These are phyloP conservation scores for Septoria linicola DNA, from an alignment of 2,329 filamentous ascomycete genomes.

Conservation along the genomic window DNA sequence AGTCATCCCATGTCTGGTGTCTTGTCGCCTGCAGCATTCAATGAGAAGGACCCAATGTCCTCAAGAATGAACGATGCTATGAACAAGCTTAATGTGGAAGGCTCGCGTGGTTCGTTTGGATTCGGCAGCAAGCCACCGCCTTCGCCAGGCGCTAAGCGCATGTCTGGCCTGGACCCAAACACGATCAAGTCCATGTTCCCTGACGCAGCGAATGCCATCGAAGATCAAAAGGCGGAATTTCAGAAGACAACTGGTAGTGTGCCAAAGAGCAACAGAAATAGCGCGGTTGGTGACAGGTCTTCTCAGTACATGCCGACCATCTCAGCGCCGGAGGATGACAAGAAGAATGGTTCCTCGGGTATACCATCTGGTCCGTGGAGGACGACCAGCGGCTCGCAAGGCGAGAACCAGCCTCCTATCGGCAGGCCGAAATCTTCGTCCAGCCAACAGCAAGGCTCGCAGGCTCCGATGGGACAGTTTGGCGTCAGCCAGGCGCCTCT, in stretches of 20 bases:
- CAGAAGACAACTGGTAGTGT: constrained; percentile 90
- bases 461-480: constrained; percentile 82
- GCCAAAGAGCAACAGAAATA: constrained; percentile 90
- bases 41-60: constrained; percentile 96
- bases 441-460: constrained; percentile 58
- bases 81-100: constrained; percentile 88
- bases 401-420: constrained; percentile 55
- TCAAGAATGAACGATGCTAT: constrained; percentile 94
- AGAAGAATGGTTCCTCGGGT: constrained; percentile 61
- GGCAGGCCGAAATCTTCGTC: constrained; percentile 75
- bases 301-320: constrained; percentile 71
- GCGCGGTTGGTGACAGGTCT: constrained; percentile 72
- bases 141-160: constrained; percentile 78
- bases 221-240: constrained; percentile 96
- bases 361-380: constrained; percentile 82
- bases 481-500: constrained; percentile 68
- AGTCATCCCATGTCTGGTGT: constrained; percentile 96
- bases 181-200: constrained; percentile 99
- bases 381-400: constrained; percentile 42
- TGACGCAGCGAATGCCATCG: constrained; percentile 96
- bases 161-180: constrained; percentile 87
- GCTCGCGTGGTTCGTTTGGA: constrained; percentile 79
- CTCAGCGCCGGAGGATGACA: constrained; percentile 64
- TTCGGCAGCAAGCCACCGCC: constrained; percentile 65
- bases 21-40: constrained; percentile 87